Evolutionary conservation across 306 rosid species (phyloP).

Genomic region (Biancaea sappan): DNA sequence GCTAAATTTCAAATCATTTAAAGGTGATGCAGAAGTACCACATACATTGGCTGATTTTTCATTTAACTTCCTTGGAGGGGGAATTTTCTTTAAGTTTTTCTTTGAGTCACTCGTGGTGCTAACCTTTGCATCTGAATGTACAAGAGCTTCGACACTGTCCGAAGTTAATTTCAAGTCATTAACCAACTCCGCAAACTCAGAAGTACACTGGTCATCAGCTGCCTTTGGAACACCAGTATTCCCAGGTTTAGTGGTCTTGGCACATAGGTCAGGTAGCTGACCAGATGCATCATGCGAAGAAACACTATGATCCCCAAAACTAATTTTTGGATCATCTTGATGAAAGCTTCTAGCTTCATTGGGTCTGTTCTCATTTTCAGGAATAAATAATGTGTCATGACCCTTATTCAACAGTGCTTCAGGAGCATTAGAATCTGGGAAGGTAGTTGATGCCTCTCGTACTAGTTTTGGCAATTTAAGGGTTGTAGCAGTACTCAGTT

Average conservation of each 20-base stretch:
- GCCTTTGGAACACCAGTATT: constrained; percentile 27
- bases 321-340: constrained; percentile 27
- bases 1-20: constrained; percentile 35
- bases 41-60: constrained; percentile 45
- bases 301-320: constrained; percentile 15
- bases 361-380: constrained; percentile 32
- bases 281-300: constrained; percentile 29
- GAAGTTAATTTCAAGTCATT: constrained; percentile 39
- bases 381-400: constrained; percentile 9
- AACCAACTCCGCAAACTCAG: constrained; percentile 38
- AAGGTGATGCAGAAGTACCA: constrained; percentile 34
- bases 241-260: constrained; percentile 34
- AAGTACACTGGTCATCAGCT: constrained; percentile 40
- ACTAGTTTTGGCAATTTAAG: constrained; percentile 38
- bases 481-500: constrained; percentile 35
- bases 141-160: constrained; percentile 45
- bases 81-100: constrained; percentile 46
- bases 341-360: constrained; percentile 29
- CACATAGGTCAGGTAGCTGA: constrained; percentile 32
- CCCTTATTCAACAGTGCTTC: constrained; percentile 28
- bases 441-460: constrained; percentile 31
- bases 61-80: constrained; percentile 46
- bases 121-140: constrained; percentile 42
- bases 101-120: constrained; percentile 41
- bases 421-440: constrained; percentile 41